Base-by-base conservation (phyloP, 108 stramenopile genomes). In the Cyclotella kingstonii region DNA sequence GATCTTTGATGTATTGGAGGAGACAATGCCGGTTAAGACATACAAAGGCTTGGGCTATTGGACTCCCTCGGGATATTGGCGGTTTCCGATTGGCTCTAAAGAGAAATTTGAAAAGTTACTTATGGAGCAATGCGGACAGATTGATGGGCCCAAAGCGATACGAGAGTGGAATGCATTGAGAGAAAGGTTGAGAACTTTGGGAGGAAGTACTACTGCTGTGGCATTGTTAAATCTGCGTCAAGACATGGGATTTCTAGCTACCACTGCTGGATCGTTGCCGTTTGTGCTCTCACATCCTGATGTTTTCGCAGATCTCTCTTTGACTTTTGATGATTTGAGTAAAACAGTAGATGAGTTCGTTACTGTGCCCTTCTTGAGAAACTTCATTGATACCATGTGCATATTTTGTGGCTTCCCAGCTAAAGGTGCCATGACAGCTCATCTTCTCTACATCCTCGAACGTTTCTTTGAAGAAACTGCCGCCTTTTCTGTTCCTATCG, bases 331-430 rank as follows among this genome's bases (percentile, higher is more conserved):
- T 61, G 80, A 80, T 46, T 73, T 94, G 18, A 77, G 77, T 70
- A 94, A 94, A 73, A 94, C 93, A 10, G 93, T 94, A 22, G 93
- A 94, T 79, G 56, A 89, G 57, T 87, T 90, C 65, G 89, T 90
- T 3, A 94, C 93, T 8, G 93, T 89, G 8, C 93, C 93, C 7
- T 94, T 94, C 60, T 45, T 94, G 44, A 87, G 93, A 25, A 94
- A 94, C 62, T 94, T 94, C 51, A 94, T 94, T 50, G 93, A 94
- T 76, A 83, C 83, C 73, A 94, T 94, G 93, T 94, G 93, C 56
- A 94, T 94, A 64, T 94, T 94, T 64, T 94, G 93, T 68, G 93
- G 93, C 18, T 94, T 94, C 72, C 93, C 93, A n/a, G 93, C 93
- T 61, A 94, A 90, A 79, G 92, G 93, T 8, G 93, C 93, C 67